Percentiles rank a stretch among this genome's conserved stretches.
phyloP scores from a whole-genome alignment of 257 asterid species.

The Gentiana straminea region DNA sequence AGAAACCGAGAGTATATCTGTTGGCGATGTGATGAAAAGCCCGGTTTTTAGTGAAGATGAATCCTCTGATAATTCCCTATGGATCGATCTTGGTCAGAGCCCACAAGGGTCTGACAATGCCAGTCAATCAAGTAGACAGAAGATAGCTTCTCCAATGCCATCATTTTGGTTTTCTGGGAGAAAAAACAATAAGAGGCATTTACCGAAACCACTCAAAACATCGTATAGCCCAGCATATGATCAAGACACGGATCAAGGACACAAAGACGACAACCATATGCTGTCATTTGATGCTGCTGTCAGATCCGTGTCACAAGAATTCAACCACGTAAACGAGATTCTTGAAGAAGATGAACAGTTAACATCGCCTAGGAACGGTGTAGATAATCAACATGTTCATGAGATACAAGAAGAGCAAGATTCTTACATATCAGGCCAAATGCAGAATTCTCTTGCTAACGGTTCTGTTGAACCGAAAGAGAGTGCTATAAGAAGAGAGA shows the following conservation, averaged over 20 bases:
- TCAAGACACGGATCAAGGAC: slow-evolving; percentile 42
- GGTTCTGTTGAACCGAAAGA: slow-evolving; percentile 60
- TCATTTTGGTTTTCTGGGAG: slow-evolving; percentile 81
- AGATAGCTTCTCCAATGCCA: slow-evolving; percentile 60
- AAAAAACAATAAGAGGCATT: slow-evolving; percentile 45
- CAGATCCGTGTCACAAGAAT: slow-evolving; percentile 75
- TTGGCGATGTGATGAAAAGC: slow-evolving; percentile 96
- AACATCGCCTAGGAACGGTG: slow-evolving; percentile 15
- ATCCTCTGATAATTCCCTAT: slow-evolving; percentile 86
- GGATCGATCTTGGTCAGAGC: slow-evolving; percentile 98
- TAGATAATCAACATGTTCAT: slow-evolving; percentile 17
- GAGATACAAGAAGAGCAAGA: slow-evolving; percentile 74
- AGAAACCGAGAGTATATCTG: slow-evolving; percentile 80
- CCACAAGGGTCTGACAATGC: slow-evolving; percentile 63
- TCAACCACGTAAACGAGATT: slow-evolving; percentile 55
- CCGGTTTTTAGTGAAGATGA: slow-evolving; percentile 96
- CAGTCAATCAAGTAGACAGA: slow-evolving; percentile 46
- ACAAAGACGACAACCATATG: slow-evolving; percentile 35
- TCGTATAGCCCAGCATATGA: slow-evolving; percentile 58
- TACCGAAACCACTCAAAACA: slow-evolving; percentile 56
- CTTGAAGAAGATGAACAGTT: slow-evolving; percentile 45
- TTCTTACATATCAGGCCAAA: slow-evolving; percentile 19
- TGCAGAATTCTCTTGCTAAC: slow-evolving; percentile 23
- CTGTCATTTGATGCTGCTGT: slow-evolving; percentile 93
- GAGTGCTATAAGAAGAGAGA: slow-evolving; percentile 91